Percentiles rank a stretch among this genome's conserved stretches.
Evolutionary conservation across 306 rosid genomes (phyloP).

Genomic region (Acacia crassicarpa): DNA sequence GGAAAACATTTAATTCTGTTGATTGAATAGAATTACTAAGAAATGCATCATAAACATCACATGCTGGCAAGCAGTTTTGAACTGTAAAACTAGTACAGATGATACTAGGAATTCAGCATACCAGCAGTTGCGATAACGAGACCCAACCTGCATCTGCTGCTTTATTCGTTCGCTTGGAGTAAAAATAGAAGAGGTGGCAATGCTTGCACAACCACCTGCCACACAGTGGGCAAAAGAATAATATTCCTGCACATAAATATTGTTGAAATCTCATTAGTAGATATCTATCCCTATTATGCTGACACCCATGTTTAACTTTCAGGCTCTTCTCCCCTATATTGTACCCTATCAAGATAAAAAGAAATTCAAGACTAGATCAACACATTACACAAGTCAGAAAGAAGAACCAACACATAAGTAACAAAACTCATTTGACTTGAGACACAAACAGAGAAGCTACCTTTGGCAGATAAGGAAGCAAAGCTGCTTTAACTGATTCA

Average conservation of each 20-base stretch:
- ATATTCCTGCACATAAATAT: conserved; percentile 65
- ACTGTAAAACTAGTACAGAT: conserved; percentile 21
- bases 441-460: conserved; percentile 42
- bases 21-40: conserved; percentile 21
- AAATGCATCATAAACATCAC: conserved; percentile 18
- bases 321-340: conserved; percentile 23
- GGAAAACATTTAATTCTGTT: conserved; percentile 12
- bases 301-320: conserved; percentile 14
- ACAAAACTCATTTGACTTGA: conserved; percentile 22
- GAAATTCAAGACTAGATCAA: conserved; percentile 18
- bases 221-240: conserved; percentile 75
- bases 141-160: conserved; percentile 97
- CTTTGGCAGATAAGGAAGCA: conserved; percentile 82
- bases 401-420: conserved; percentile 11
- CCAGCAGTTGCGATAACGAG: conserved; percentile 90
- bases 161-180: conserved; percentile 96
- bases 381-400: neutral
- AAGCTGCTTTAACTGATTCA: conserved; percentile 85
- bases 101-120: conserved; percentile 42
- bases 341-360: conserved; percentile 4
- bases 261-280: conserved; percentile 27
- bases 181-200: conserved; percentile 93
- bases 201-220: conserved; percentile 94
- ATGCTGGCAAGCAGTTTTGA: conserved; percentile 22
- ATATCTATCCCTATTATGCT: conserved; percentile 15